These are phyloP conservation scores for Cladophialophora carrionii DNA, from an alignment of 2,329 filamentous ascomycete genomes.

Conservation along the genomic window DNA sequence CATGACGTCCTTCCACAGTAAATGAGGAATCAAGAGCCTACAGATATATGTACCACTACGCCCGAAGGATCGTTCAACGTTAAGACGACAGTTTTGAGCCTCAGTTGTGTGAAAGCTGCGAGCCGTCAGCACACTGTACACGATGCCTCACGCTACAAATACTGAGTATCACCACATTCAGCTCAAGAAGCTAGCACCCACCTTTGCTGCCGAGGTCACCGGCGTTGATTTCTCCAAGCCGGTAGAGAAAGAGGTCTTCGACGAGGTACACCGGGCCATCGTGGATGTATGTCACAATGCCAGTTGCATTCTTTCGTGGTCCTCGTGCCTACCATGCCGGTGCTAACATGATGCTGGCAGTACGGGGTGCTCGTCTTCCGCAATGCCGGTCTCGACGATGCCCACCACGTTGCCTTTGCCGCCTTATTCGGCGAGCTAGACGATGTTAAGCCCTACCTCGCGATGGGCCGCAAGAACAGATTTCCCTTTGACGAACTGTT, in stretches of 20 bases:
- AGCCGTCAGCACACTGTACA: neutral
- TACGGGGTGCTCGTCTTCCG: conserved; percentile 60
- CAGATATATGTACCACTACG: neutral
- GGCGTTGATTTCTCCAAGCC: conserved; percentile 46
- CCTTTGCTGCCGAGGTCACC: conserved; percentile 46
- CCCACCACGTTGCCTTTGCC: conserved; percentile 57
- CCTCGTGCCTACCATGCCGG: neutral
- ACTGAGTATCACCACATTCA: conserved; percentile 40
- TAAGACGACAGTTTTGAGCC: neutral
- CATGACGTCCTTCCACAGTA: neutral
- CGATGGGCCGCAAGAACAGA: conserved; percentile 53
- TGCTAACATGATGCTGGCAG: conserved; percentile 40
- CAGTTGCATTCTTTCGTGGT: neutral
- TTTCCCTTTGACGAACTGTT: conserved; percentile 58
- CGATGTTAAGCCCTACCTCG: conserved; percentile 56
- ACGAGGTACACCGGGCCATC: conserved; percentile 45
- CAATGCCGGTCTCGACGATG: conserved; percentile 56
- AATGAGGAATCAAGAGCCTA: neutral
- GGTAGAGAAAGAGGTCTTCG: conserved; percentile 43
- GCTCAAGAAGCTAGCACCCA: conserved; percentile 44
- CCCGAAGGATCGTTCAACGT: neutral
- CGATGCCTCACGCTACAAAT: conserved; percentile 39
- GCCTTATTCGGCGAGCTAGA: conserved; percentile 59
- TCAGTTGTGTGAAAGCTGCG: neutral
- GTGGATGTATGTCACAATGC: conserved; percentile 41